Evolutionary conservation across 163 green algal species (phyloP), one percentile per base, ranked within the genome.

Genomic region (Volvox carteri): DNA sequence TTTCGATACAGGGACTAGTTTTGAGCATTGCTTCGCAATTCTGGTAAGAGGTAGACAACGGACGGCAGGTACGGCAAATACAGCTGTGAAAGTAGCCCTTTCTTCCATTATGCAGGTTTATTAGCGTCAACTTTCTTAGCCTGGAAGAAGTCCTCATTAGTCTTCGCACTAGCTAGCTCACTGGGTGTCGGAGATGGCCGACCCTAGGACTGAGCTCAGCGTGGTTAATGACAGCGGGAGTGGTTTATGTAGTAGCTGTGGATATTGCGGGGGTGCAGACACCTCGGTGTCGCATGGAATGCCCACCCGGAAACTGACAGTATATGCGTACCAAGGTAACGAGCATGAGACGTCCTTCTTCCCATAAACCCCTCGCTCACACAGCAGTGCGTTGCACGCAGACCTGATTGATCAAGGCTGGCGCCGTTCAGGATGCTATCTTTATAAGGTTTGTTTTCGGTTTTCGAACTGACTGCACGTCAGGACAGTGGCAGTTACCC

Each of bases 381-480:
- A 48, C 46, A 78, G 9, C 33, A 56, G 48, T 77, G n/a, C 62
- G 41, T 0, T 6, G 1, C 41, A 67, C 18, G 33, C 84, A 94
- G 93, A 95, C 39, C 78, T 95, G 4, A 88, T 95, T 14, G 93
- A 95, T 50, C 86, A 93, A 62, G 93, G 93, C 7, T 95, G 93
- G 93, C 78, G 93, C 37, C 91, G 93, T 23, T 93, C 92, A 4
- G 93, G 93, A 28, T 87, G 73, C 23, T 95, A 89, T 54, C 42
- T 95, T 0, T 95, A 95, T 79, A 95, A 94, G 90, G 93, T 93
- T n/a, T 41, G 83, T n/a, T 52, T 58, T n/a, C n/a, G n/a, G n/a
- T n/a, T n/a, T n/a, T n/a, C n/a, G n/a, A n/a, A n/a, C n/a, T n/a
- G n/a, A n/a, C n/a, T n/a, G n/a, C n/a, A n/a, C n/a, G n/a, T n/a